Evolutionary conservation across 306 rosid genomes (phyloP).

Genomic region (Ormosia semicastrata): DNA sequence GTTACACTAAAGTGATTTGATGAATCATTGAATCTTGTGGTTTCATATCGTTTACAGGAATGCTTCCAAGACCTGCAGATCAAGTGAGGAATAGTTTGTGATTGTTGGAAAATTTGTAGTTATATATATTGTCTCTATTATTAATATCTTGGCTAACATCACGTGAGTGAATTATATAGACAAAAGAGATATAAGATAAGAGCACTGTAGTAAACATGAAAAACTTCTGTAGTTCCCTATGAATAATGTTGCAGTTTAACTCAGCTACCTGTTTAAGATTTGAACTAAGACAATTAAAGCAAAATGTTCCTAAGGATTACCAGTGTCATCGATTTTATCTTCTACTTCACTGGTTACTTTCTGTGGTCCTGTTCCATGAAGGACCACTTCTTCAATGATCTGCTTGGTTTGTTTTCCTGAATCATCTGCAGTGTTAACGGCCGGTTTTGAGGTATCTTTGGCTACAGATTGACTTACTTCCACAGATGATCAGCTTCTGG

Average conservation of each 20-base stretch:
- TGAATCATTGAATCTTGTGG: too few relatives aligned
- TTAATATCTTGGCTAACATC: too few relatives aligned
- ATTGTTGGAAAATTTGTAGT: too few relatives aligned
- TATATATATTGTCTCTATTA: too few relatives aligned
- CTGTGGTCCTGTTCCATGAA: neutral
- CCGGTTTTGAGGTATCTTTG: neutral
- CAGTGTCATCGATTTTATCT: neutral
- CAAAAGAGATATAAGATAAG: too few relatives aligned
- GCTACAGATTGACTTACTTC: neutral
- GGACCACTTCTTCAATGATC: neutral
- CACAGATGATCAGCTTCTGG: neutral
- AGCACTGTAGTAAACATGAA: too few relatives aligned
- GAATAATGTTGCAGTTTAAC: neutral
- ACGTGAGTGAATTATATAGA: too few relatives aligned
- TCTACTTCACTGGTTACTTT: neutral
- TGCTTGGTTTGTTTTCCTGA: neutral
- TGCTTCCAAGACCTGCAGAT: conserved; percentile 25
- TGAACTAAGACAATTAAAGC: neutral
- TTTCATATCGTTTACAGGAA: neutral
- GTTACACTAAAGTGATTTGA: too few relatives aligned
- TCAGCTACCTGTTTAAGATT: neutral
- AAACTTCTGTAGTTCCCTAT: neutral
- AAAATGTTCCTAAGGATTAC: neutral
- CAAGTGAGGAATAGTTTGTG: neutral
- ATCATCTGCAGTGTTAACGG: neutral